Base-by-base conservation (phyloP, 805 yeast species). In the Torulaspora gathmanii region DNA sequence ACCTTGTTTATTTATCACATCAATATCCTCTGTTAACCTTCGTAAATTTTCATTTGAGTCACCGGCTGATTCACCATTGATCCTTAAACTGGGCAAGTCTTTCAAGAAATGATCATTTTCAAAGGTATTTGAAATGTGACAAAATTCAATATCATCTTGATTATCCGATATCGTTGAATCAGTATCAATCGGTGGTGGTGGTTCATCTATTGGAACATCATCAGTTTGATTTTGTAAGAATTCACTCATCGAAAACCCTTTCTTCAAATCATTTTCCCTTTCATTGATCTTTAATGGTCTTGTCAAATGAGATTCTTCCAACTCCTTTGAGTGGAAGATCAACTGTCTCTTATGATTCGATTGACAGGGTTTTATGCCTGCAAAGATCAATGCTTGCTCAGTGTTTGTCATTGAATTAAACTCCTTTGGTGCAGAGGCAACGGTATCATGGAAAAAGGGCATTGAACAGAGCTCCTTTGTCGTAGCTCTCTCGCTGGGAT, bases 401-500 rank as follows among this genome's bases (percentile, higher is more conserved):
- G 55, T 47, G 27, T 51, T 52, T 7, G 55, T 56, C 11, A 26
- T 41, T 16, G 45, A 12, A 30, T 25, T 31, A 11, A 22, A n/a
- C 19, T 25, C 27, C 12, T 37, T 47, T 12, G 38, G 42, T 9
- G 30, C 22, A 30, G 40, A 40, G 17, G 46, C 46, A 12, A 69
- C 60, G 2, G 83, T 70, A 13, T 70, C 70, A 40, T 65, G 63
- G 62, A 85, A 85, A 60, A 79, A 85, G 0, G 73, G 66, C 76
- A 77, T 69, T 12, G 64, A 40, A 47, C 79, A 68, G 25, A 85
- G 52, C 7, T 64, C 63, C 1, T 70, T 69, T 1, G 75, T 83
- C 30, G 75, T 73, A 0, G 78, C 74, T 52, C 95, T 72, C n/a
- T 64, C 59, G n/a, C 65, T 63, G 1, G 96, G 95, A 64, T 87